Evolutionary conservation across 2,329 filamentous ascomycete species (phyloP).

Genomic region (Ascochyta lentis): DNA sequence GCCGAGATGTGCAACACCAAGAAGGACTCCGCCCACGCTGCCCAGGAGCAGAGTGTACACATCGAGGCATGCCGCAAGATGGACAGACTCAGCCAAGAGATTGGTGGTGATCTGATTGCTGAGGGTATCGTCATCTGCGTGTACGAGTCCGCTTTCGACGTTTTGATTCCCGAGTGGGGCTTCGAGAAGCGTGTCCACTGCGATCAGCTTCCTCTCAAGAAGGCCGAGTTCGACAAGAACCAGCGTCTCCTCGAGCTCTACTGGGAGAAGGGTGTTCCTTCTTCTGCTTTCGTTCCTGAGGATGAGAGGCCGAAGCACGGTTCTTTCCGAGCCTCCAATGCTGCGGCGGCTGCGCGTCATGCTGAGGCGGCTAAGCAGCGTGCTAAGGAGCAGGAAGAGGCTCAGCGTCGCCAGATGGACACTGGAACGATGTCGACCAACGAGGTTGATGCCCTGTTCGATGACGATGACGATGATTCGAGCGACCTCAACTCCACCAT

Average conservation of each 20-base stretch:
- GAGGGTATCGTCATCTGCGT: conserved; percentile 97
- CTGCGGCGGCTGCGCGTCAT: conserved; percentile 76
- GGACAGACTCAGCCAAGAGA: conserved; percentile 87
- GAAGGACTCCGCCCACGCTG: conserved; percentile 97
- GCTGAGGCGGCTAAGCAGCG: conserved; percentile 82
- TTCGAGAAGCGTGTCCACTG: conserved; percentile 99
- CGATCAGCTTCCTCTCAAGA: conserved; percentile 95
- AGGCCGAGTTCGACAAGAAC: conserved; percentile 98
- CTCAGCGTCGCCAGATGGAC: conserved; percentile 89
- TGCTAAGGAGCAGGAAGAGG: conserved; percentile 87
- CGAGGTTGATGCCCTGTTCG: conserved; percentile 93
- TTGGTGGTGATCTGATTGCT: conserved; percentile 88
- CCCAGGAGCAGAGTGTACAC: conserved; percentile 98
- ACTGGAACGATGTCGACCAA: conserved; percentile 93
- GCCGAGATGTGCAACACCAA: conserved; percentile 97
- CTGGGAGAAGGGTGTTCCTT: conserved; percentile 99
- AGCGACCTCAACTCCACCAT: conserved; percentile 91
- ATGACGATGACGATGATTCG: conserved; percentile 82
- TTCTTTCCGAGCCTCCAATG: conserved; percentile 75
- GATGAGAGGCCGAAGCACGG: conserved; percentile 91
- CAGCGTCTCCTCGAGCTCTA: conserved; percentile 93
- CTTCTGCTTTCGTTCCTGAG: conserved; percentile 93
- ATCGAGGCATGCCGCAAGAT: conserved; percentile 96
- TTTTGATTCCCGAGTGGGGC: conserved; percentile 96
- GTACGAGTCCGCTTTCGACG: conserved; percentile 98